Evolutionary conservation across 192 early-diverging fungal species (phyloP).

Genomic region (Rhizophagus sp.): DNA sequence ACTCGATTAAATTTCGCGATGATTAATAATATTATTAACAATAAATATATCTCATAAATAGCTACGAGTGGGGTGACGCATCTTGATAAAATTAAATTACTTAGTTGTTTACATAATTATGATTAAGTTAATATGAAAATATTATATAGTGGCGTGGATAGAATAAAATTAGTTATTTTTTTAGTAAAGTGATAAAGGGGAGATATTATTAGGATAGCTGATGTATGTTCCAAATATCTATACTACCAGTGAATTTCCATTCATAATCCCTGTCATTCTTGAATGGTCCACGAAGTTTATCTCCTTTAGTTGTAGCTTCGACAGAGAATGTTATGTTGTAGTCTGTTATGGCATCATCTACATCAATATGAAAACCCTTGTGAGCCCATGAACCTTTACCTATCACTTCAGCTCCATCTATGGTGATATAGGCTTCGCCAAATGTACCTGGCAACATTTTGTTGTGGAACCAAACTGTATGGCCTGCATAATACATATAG

Average conservation of each 20-base stretch:
- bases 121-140: conserved; percentile 14
- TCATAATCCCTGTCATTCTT: background rate
- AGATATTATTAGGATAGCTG: background rate
- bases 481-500: too few species aligned
- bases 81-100: background rate
- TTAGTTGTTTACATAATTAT: background rate
- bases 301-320: background rate
- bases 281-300: background rate
- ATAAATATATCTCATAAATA: too few species aligned
- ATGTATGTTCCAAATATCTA: background rate
- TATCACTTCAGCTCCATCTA: background rate
- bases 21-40: too few species aligned
- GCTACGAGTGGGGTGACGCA: too few species aligned
- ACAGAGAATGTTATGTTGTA: background rate
- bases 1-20: too few species aligned
- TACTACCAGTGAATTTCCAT: background rate
- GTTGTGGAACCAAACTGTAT: background rate
- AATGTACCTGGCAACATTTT: background rate
- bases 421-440: background rate
- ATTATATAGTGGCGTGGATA: background rate
- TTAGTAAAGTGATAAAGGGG: background rate
- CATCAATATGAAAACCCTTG: background rate
- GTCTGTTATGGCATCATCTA: background rate
- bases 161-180: conserved; percentile 10
- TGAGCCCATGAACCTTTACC: background rate